These are phyloP conservation scores for Exobasidium cylindrosporum DNA, from an alignment of 1,284 basidiomycete species.

Conservation along the genomic window DNA sequence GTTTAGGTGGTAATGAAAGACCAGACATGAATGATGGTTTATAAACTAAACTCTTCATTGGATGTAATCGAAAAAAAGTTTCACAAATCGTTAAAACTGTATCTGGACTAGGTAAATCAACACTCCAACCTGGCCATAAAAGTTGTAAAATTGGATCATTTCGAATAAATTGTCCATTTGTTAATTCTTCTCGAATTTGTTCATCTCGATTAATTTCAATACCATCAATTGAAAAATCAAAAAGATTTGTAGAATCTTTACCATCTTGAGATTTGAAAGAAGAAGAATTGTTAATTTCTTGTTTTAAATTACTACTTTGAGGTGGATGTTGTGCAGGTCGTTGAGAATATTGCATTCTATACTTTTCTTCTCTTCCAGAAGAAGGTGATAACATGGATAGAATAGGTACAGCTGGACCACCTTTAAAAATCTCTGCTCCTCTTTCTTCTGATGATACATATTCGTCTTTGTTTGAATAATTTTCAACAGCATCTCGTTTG, in stretches of 20 bases:
- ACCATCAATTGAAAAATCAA: too few species aligned
- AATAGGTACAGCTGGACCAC: background rate
- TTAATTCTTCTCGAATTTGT: too few species aligned
- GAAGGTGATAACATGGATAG: background rate
- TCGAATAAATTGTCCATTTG: too few species aligned
- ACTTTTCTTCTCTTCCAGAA: background rate
- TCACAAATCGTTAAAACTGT: constrained; percentile 14
- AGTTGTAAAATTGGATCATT: constrained; percentile 17
- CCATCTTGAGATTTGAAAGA: too few species aligned
- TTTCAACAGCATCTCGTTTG: too few species aligned
- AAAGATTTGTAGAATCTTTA: too few species aligned
- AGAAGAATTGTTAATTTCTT: too few species aligned
- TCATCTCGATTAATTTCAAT: too few species aligned
- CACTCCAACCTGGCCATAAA: constrained; percentile 19
- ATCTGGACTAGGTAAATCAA: constrained; percentile 18
- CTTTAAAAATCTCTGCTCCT: too few species aligned
- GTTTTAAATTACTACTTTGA: too few species aligned
- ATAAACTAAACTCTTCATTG: background rate
- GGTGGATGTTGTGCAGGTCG: background rate
- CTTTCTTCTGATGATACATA: too few species aligned
- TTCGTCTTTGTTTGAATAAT: too few species aligned
- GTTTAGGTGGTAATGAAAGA: constrained; percentile 5
- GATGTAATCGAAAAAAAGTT: constrained; percentile 10
- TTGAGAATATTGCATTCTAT: constrained; percentile 1
- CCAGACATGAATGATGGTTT: constrained; percentile 15